phyloP scores from a whole-genome alignment of 2,329 filamentous ascomycete species.

The Calycina herbarum region DNA sequence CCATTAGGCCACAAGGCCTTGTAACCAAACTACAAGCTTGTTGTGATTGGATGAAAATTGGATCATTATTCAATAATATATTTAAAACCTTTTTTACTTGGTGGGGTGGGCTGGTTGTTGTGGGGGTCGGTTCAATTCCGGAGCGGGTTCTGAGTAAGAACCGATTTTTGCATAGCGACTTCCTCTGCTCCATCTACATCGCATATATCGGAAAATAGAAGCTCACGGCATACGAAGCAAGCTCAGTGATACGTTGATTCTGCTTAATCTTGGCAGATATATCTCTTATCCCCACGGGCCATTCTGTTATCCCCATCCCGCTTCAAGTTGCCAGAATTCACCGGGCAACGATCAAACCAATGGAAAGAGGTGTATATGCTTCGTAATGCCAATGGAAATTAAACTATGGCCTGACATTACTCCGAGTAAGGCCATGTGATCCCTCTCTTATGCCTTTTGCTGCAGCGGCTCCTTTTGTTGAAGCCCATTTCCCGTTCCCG shows the following conservation, averaged over 20 bases:
- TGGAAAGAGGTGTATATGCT: neutral
- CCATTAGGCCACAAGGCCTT: constrained; percentile 3
- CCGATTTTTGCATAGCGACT: neutral
- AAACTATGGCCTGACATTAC: neutral
- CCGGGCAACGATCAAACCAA: neutral
- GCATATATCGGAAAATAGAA: no score
- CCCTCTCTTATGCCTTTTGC: neutral
- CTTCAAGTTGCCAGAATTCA: neutral
- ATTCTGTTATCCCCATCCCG: no score
- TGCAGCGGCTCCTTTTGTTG: neutral
- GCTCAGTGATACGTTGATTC: no score
- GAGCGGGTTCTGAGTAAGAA: neutral
- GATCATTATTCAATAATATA: neutral
- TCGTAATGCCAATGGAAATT: neutral
- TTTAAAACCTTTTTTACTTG: neutral
- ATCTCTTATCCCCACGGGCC: neutral
- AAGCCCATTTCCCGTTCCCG: neutral
- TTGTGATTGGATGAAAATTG: neutral
- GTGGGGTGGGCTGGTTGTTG: neutral
- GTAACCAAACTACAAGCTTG: neutral
- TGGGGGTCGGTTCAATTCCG: neutral
- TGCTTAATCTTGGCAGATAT: neutral
- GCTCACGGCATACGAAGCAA: no score
- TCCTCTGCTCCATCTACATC: neutral
- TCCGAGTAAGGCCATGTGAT: neutral